Conservation (phyloP, 1,139 yeast species). For the Lodderomyces metapsilosis region DNA sequence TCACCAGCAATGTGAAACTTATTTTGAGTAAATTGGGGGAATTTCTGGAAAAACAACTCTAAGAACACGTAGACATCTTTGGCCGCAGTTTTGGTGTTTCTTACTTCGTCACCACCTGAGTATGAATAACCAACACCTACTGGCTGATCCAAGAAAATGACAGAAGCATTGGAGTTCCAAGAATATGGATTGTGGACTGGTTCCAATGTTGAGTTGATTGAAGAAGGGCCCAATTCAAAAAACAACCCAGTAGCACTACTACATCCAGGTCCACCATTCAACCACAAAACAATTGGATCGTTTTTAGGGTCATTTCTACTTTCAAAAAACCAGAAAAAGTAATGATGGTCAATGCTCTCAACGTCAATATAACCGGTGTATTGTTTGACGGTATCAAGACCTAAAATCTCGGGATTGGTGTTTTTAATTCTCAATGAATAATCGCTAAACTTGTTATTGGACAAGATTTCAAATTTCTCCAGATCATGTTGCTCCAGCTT, state of each 20-base stretch:
- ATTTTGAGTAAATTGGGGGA: conserved; percentile 57
- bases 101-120: conserved; percentile 53
- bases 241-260: conserved; percentile 88
- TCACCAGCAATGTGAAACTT: conserved; percentile 85
- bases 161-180: conserved; percentile 89
- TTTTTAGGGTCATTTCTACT: conserved; percentile 84
- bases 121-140: conserved; percentile 87
- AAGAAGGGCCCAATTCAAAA: conserved; percentile 87
- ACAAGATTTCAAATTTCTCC: conserved; percentile 21
- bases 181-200: conserved; percentile 77
- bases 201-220: conserved; percentile 61
- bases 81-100: conserved; percentile 69
- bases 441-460: conserved; percentile 26
- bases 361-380: conserved; percentile 66
- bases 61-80: conserved; percentile 77
- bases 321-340: conserved; percentile 87
- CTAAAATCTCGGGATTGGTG: conserved; percentile 42
- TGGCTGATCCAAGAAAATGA: conserved; percentile 92
- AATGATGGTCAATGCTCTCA: conserved; percentile 59
- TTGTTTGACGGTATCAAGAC: conserved; percentile 59
- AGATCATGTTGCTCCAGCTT: background rate
- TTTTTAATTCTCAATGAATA: conserved; percentile 42
- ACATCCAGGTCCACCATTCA: conserved; percentile 92
- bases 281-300: conserved; percentile 86
- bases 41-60: conserved; percentile 72